Evolutionary conservation across 2,329 filamentous ascomycete species (phyloP).

Genomic region (Calonectria pauciramosa): DNA sequence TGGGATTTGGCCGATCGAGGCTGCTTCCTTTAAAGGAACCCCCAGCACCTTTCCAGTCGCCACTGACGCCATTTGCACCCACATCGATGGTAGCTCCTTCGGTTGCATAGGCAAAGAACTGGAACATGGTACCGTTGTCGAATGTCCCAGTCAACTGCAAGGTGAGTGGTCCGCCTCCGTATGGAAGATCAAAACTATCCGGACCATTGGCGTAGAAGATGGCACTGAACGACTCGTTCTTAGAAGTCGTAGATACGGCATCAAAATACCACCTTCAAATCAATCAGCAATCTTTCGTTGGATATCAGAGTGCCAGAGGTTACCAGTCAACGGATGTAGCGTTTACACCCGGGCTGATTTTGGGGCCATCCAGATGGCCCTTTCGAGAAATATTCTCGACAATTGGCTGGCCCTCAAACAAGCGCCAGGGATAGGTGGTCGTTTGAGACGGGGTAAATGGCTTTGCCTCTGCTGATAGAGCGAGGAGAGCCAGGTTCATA

Average conservation of each 20-base stretch:
- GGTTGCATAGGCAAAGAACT: too few species aligned
- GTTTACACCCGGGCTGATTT: neutral
- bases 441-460: neutral
- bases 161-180: neutral
- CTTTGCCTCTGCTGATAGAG: neutral
- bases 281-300: neutral
- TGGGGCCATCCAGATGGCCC: neutral
- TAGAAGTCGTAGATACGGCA: neutral
- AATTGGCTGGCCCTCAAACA: neutral
- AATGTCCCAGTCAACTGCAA: too few species aligned
- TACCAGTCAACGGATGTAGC: neutral
- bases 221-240: neutral
- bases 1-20: too few species aligned
- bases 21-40: too few species aligned
- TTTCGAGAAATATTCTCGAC: neutral
- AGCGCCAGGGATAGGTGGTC: neutral
- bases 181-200: neutral
- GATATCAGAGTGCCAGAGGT: neutral
- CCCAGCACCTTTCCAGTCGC: too few species aligned
- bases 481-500: neutral
- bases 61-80: too few species aligned
- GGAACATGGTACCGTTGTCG: too few species aligned
- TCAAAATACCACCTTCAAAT: constrained; percentile 19
- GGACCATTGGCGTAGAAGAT: neutral
- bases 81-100: too few species aligned